Evolutionary conservation across 2,329 filamentous ascomycete species (phyloP).

Genomic region (Nothomitra cinnamomea): DNA sequence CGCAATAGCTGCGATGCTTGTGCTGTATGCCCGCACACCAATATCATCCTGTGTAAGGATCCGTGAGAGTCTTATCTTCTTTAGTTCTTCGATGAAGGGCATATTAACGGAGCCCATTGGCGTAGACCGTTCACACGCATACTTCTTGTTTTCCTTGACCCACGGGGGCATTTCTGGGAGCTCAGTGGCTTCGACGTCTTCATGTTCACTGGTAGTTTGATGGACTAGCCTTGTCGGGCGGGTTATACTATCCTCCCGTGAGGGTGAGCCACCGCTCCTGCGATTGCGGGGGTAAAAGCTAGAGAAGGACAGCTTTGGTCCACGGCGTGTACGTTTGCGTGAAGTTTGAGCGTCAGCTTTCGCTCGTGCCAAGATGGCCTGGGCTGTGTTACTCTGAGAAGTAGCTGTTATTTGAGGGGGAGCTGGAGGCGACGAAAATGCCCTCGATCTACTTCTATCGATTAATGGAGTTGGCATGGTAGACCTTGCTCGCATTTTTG

Average conservation of each 20-base stretch:
- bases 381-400: conserved; percentile 2
- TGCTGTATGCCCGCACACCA: conserved; percentile 73
- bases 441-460: not conserved
- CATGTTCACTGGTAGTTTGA: conserved; percentile 64
- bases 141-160: conserved; percentile 44
- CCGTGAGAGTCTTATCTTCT: conserved; percentile 55
- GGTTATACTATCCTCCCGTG: not conserved
- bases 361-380: conserved; percentile 34
- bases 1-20: conserved; percentile 64
- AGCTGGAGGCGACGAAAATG: conserved; percentile 3
- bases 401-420: conserved; percentile 3
- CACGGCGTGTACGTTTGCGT: not conserved
- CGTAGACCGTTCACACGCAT: conserved; percentile 69
- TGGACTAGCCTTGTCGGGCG: conserved; percentile 31
- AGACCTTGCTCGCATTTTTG: conserved; percentile 21
- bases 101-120: conserved; percentile 54
- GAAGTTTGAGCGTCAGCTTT: conserved; percentile 27
- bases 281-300: not conserved
- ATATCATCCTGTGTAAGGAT: conserved; percentile 58
- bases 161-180: conserved; percentile 54
- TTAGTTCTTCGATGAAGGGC: conserved; percentile 55
- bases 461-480: not conserved
- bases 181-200: conserved; percentile 30
- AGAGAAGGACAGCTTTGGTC: not conserved
- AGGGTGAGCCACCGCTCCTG: not conserved